These are phyloP conservation scores for Pueraria montana DNA, from an alignment of 306 rosid genomes.

Conservation along the genomic window DNA sequence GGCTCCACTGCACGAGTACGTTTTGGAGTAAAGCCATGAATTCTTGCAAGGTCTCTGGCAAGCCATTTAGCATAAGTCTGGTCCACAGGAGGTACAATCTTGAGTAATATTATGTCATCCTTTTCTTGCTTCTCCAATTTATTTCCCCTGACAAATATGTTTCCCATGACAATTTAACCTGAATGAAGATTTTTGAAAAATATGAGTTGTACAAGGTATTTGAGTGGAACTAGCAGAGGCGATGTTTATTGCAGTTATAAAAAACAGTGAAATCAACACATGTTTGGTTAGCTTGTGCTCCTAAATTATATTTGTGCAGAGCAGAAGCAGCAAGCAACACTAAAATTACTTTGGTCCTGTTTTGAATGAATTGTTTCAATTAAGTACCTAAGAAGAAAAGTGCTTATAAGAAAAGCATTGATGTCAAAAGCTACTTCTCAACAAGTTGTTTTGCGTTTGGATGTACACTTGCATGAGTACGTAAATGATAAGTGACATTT, in stretches of 20 bases:
- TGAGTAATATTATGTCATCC: conserved; percentile 59
- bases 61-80: conserved; percentile 66
- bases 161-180: conserved; percentile 69
- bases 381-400: not conserved
- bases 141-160: conserved; percentile 76
- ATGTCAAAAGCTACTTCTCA: conserved; percentile 7
- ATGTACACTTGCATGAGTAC: not conserved
- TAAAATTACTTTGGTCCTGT: conserved; percentile 8
- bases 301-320: not conserved
- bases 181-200: not conserved
- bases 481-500: not conserved
- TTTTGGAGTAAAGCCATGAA: conserved; percentile 66
- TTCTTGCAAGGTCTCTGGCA: conserved; percentile 67
- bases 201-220: conserved; percentile 1
- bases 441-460: not conserved
- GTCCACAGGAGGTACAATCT: conserved; percentile 78
- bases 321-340: not conserved
- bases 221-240: not conserved
- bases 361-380: not conserved
- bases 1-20: conserved; percentile 67
- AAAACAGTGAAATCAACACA: not conserved
- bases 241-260: not conserved
- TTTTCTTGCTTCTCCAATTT: conserved; percentile 61
- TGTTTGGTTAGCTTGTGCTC: not conserved
- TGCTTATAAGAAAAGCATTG: not conserved